Evolutionary conservation across 768 basidiomycete species (phyloP).

Genomic region (Omphalotus guepiniiformis): DNA sequence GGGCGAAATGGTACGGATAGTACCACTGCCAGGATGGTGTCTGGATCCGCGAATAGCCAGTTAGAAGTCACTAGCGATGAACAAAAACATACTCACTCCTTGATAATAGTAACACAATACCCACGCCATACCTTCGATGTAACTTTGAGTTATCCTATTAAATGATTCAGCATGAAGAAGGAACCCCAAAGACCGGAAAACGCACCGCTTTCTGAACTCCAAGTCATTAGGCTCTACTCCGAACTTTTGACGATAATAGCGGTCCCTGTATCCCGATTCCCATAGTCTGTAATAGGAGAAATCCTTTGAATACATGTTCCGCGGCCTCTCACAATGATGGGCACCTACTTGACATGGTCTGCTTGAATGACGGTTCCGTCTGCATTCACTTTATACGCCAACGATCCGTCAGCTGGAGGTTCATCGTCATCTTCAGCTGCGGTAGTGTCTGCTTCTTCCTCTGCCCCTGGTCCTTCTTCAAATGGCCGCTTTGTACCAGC

Average conservation of each 20-base stretch:
- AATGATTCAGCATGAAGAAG: slow-evolving; percentile 6
- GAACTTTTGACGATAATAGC: slow-evolving; percentile 95
- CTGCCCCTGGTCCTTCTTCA: slow-evolving; percentile 41
- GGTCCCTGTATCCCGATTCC: slow-evolving; percentile 93
- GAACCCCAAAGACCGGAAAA: slow-evolving; percentile 9
- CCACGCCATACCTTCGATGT: slow-evolving; percentile 94
- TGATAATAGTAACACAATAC: slow-evolving; percentile 98
- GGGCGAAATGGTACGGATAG: slow-evolving; percentile 97
- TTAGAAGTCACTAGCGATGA: neutral
- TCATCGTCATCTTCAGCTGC: slow-evolving; percentile 44
- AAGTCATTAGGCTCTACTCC: slow-evolving; percentile 65
- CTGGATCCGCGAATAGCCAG: slow-evolving; percentile 31
- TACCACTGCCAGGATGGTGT: slow-evolving; percentile 98
- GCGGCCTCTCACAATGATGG: neutral
- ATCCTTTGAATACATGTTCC: slow-evolving; percentile 11
- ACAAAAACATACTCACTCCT: slow-evolving; percentile 56
- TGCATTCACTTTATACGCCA: slow-evolving; percentile 72
- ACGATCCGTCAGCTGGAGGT: slow-evolving; percentile 38
- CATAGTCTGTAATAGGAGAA: slow-evolving; percentile 58
- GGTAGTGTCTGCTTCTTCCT: slow-evolving; percentile 24
- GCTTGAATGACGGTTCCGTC: slow-evolving; percentile 95
- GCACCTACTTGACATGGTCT: slow-evolving; percentile 83
- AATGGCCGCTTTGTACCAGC: slow-evolving; percentile 43
- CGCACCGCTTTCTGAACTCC: slow-evolving; percentile 72
- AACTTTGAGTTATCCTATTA: slow-evolving; percentile 69